A percentile compares a stretch with the other conserved stretches of the same genome.
Evolutionary conservation across 2,329 filamentous ascomycete species (phyloP).

Genomic region (Ilyonectria destructans): DNA sequence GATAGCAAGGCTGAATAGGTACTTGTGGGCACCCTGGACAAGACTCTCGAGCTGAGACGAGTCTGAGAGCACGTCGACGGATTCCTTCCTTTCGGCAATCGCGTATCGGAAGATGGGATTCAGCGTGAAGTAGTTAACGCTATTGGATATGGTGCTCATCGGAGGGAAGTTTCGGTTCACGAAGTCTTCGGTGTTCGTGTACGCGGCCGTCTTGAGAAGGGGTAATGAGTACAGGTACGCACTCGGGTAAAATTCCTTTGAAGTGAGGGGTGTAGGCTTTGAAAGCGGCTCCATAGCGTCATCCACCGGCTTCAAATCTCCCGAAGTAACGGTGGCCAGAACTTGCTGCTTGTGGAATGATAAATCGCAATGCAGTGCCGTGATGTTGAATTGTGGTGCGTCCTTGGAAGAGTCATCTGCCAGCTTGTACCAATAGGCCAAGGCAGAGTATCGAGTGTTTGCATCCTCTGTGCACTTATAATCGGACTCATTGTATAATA

Average conservation of each 20-base stretch:
- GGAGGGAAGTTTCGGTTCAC: neutral
- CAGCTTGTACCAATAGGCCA: neutral
- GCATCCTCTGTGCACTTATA: neutral
- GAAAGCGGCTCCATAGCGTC: neutral
- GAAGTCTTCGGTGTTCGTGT: neutral
- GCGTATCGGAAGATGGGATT: neutral
- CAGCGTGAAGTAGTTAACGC: neutral
- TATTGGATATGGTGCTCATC: neutral
- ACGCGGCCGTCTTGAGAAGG: neutral
- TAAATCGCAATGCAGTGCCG: neutral
- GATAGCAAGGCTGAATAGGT: neutral
- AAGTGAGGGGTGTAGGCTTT: neutral
- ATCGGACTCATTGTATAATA: neutral
- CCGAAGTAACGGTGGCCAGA: slow-evolving; percentile 1
- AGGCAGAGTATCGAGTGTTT: neutral
- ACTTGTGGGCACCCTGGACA: neutral
- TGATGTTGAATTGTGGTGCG: neutral
- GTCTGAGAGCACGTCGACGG: neutral
- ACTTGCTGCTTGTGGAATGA: slow-evolving; percentile 19
- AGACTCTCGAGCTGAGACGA: neutral
- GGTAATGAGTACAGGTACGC: neutral
- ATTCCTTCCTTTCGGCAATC: neutral
- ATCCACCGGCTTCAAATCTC: neutral
- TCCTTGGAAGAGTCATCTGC: neutral
- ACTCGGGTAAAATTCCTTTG: neutral